These are phyloP conservation scores for Astrothelium subdiscretum DNA, from an alignment of 495 filamentous ascomycete species.

Conservation along the genomic window DNA sequence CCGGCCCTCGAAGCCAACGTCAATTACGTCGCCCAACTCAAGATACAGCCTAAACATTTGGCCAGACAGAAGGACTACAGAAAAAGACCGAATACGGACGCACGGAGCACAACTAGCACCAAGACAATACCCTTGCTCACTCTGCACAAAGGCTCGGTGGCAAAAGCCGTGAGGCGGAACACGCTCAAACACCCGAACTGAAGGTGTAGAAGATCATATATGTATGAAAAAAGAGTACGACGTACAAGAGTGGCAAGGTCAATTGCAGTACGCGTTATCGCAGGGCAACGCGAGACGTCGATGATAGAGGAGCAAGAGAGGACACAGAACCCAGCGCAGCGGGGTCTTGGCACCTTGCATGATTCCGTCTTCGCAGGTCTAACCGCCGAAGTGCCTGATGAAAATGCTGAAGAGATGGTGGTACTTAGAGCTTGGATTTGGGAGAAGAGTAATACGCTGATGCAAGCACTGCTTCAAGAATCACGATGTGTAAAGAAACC, in stretches of 20 bases:
- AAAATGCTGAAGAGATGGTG: constrained; percentile 24
- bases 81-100: constrained; percentile 29
- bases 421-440: not conserved
- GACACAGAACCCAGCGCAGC: constrained; percentile 27
- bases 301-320: constrained; percentile 12
- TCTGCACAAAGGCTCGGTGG: constrained; percentile 35
- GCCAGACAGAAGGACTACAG: constrained; percentile 16
- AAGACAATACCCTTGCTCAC: constrained; percentile 34
- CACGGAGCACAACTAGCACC: constrained; percentile 37
- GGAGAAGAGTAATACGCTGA: not conserved
- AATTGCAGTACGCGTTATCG: constrained; percentile 16
- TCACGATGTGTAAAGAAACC: too few relatives aligned
- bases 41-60: constrained; percentile 19
- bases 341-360: constrained; percentile 18
- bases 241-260: constrained; percentile 26
- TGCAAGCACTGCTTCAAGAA: not conserved
- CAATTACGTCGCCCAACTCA: constrained; percentile 29
- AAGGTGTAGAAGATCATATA: constrained; percentile 40
- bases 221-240: constrained; percentile 29
- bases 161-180: constrained; percentile 26
- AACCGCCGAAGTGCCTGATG: constrained; percentile 36
- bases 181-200: constrained; percentile 32
- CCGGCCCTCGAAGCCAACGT: constrained; percentile 30
- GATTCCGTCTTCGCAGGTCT: constrained; percentile 34
- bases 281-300: constrained; percentile 7